Conservation (phyloP, 495 filamentous ascomycete species). For the Tuber brumale region DNA sequence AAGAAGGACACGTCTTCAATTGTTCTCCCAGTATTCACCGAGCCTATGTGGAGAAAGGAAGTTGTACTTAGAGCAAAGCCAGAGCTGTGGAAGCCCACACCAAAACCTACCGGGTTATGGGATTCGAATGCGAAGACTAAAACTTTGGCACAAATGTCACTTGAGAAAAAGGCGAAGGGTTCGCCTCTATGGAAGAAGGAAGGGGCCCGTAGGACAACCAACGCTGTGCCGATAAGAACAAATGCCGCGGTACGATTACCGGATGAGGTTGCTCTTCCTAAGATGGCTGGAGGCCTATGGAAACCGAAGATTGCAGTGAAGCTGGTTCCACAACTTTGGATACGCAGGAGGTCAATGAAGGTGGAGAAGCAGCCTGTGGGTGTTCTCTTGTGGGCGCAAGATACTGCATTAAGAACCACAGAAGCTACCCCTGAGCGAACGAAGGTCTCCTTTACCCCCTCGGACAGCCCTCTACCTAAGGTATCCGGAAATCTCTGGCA, state of each 20-base stretch:
- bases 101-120: constrained; percentile 32
- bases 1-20: constrained; percentile 26
- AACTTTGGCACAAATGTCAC: constrained; percentile 27
- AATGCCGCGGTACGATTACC: constrained; percentile 17
- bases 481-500: constrained; percentile 33
- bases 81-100: constrained; percentile 23
- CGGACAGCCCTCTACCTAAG: constrained; percentile 21
- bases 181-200: constrained; percentile 32
- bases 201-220: constrained; percentile 31
- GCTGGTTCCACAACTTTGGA: constrained; percentile 23
- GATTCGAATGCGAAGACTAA: constrained; percentile 26
- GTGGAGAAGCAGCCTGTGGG: constrained; percentile 6
- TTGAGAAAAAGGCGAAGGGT: constrained; percentile 25
- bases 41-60: constrained; percentile 35
- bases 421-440: constrained; percentile 25
- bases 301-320: constrained; percentile 14
- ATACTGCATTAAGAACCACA: constrained; percentile 26
- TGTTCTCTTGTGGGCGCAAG: constrained; percentile 19
- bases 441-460: constrained; percentile 19
- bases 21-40: constrained; percentile 28
- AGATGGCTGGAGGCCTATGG: constrained; percentile 22
- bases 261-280: constrained; percentile 19
- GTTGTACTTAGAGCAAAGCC: constrained; percentile 17
- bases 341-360: constrained; percentile 7
- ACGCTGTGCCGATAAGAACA: constrained; percentile 24